A percentile compares a stretch with the other conserved stretches of the same genome.
phyloP scores from a whole-genome alignment of 106 monocot genomes.

The Posidonia australis region DNA sequence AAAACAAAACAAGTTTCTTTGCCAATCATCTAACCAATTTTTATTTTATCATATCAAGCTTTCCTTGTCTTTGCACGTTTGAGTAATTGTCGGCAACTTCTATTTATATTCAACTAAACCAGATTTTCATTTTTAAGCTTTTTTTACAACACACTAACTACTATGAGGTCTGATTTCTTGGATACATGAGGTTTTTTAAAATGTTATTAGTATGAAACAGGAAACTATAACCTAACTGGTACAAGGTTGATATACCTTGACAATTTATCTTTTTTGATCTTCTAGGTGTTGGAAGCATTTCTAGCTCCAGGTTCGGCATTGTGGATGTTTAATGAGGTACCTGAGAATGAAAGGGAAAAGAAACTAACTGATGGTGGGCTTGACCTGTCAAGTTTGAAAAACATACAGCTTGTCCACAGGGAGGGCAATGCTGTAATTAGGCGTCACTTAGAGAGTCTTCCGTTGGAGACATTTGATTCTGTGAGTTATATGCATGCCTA shows the following conservation, averaged over 20 bases:
- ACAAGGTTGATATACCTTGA: neutral
- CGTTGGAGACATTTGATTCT: constrained; percentile 90
- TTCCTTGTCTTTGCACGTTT: too few species aligned
- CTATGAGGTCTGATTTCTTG: too few species aligned
- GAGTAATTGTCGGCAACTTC: too few species aligned
- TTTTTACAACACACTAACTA: too few species aligned
- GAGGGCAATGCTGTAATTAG: constrained; percentile 89
- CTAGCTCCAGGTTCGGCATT: constrained; percentile 84
- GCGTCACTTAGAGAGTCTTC: constrained; percentile 72
- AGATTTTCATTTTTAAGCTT: too few species aligned
- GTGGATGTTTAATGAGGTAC: constrained; percentile 95
- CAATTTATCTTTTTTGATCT: neutral
- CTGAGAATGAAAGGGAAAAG: constrained; percentile 66
- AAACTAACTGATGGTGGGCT: constrained; percentile 81
- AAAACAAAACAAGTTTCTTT: too few species aligned
- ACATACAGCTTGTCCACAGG: constrained; percentile 73
- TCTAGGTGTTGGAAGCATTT: constrained; percentile 80
- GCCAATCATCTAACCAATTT: too few species aligned
- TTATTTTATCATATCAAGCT: too few species aligned
- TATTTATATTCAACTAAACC: too few species aligned
- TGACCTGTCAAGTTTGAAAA: constrained; percentile 44
- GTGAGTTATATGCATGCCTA: constrained; percentile 35
- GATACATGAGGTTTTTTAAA: too few species aligned
- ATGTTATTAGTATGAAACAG: too few species aligned
- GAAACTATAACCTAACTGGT: too few species aligned